phyloP scores from a whole-genome alignment of 1,139 yeast species.

The Eremothecium gossypii region DNA sequence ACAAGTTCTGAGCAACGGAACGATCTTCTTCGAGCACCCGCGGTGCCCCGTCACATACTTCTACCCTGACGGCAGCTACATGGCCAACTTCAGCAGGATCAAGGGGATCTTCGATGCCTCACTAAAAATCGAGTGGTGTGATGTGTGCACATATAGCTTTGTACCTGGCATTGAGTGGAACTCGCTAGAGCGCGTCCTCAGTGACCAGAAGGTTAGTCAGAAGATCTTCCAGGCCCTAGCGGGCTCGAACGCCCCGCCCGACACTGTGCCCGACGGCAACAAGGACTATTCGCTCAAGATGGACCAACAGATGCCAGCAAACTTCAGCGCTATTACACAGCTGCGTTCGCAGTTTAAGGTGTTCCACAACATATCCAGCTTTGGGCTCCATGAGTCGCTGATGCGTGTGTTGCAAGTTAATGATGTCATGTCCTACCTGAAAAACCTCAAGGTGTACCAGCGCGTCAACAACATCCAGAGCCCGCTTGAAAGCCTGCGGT shows the following conservation, averaged over 20 bases:
- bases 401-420: conserved; percentile 65
- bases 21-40: conserved; percentile 53
- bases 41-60: conserved; percentile 45
- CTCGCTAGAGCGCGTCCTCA: conserved; percentile 28
- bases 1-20: conserved; percentile 57
- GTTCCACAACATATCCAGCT: conserved; percentile 37
- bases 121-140: conserved; percentile 64
- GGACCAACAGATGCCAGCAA: conserved; percentile 7
- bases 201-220: conserved; percentile 18
- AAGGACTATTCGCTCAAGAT: neutral
- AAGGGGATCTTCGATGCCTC: conserved; percentile 53
- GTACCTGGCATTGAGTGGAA: conserved; percentile 40
- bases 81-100: conserved; percentile 50
- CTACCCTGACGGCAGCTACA: conserved; percentile 61
- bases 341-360: conserved; percentile 33
- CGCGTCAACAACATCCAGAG: conserved; percentile 17
- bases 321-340: conserved; percentile 23
- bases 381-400: conserved; percentile 57
- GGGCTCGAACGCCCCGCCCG: neutral
- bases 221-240: conserved; percentile 11
- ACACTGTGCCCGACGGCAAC: neutral
- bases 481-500: conserved; percentile 20
- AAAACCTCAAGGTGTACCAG: conserved; percentile 32
- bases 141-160: conserved; percentile 42
- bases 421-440: conserved; percentile 65